phyloP scores from a whole-genome alignment of 2,329 filamentous ascomycete species.

The Arthrinium puccinioides region DNA sequence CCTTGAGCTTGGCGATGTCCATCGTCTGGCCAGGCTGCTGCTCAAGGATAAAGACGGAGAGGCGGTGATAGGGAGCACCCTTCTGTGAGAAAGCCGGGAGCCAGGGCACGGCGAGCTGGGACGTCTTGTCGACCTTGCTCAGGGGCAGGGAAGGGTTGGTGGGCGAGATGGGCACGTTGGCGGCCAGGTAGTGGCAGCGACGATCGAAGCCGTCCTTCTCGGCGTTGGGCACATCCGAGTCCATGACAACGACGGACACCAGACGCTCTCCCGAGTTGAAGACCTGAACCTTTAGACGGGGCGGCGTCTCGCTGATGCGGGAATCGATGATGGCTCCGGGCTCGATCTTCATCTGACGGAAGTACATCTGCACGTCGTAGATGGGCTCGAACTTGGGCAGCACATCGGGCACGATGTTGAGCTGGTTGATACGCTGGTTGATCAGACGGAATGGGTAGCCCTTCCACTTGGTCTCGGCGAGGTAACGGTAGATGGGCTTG shows the following conservation, averaged over 20 bases:
- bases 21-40: slow-evolving; percentile 58
- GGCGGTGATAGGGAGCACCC: slow-evolving; percentile 83
- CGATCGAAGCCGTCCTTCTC: slow-evolving; percentile 69
- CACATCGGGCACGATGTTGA: slow-evolving; percentile 83
- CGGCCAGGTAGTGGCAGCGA: slow-evolving; percentile 82
- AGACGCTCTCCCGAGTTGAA: slow-evolving; percentile 78
- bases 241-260: slow-evolving; percentile 77
- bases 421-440: slow-evolving; percentile 77
- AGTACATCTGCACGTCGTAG: slow-evolving; percentile 75
- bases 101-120: slow-evolving; percentile 73
- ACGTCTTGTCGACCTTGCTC: slow-evolving; percentile 47
- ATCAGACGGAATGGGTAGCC: slow-evolving; percentile 73
- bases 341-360: slow-evolving; percentile 60
- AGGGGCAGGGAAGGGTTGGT: slow-evolving; percentile 57
- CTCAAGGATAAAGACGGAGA: slow-evolving; percentile 77
- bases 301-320: slow-evolving; percentile 62
- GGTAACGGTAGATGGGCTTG: slow-evolving; percentile 90
- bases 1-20: slow-evolving; percentile 50
- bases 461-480: slow-evolving; percentile 84
- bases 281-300: slow-evolving; percentile 73
- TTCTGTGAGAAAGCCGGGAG: slow-evolving; percentile 81
- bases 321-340: slow-evolving; percentile 77
- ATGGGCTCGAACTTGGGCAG: slow-evolving; percentile 71
- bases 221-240: slow-evolving; percentile 81
- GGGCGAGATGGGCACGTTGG: slow-evolving; percentile 48